Conservation (phyloP, 2,329 filamentous ascomycete genomes). For the Stagonosporopsis rhizophila region DNA sequence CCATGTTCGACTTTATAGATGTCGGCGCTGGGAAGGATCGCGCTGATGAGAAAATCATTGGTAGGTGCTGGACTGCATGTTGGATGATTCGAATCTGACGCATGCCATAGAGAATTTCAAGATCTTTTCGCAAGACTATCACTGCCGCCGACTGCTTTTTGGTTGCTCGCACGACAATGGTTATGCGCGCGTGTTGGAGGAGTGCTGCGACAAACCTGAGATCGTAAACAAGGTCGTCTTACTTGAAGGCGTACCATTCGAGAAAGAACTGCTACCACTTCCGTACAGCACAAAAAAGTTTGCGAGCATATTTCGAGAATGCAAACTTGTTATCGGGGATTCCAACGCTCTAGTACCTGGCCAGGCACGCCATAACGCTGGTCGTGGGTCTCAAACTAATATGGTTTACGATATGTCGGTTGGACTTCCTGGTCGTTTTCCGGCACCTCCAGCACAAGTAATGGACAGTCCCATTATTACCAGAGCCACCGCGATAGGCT, state of each 20-base stretch:
- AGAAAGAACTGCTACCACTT: constrained; percentile 59
- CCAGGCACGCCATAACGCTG: constrained; percentile 4
- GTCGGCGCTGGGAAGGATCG: constrained; percentile 56
- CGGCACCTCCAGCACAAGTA: constrained; percentile 22
- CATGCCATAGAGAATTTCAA: constrained; percentile 59
- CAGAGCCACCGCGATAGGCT: constrained; percentile 8
- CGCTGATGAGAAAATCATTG: constrained; percentile 55
- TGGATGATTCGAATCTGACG: constrained; percentile 8
- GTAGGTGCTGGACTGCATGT: constrained; percentile 47
- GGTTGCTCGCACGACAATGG: constrained; percentile 65
- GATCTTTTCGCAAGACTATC: constrained; percentile 62
- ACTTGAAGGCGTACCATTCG: constrained; percentile 64
- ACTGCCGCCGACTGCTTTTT: constrained; percentile 67
- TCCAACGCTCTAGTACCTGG: constrained; percentile 5
- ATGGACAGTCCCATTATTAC: constrained; percentile 31
- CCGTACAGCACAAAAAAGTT: constrained; percentile 62
- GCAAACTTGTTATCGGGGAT: constrained; percentile 50
- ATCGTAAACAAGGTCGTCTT: constrained; percentile 60
- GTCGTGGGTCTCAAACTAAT: constrained; percentile 1
- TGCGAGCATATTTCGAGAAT: constrained; percentile 60
- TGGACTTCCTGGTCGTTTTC: constrained; percentile 38
- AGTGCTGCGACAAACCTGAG: constrained; percentile 55
- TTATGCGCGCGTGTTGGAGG: constrained; percentile 61
- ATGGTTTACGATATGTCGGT: constrained; percentile 30
- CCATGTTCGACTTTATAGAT: constrained; percentile 55